Conservation (phyloP, 208 protist species). For the Trichomonas vaginalis region DNA sequence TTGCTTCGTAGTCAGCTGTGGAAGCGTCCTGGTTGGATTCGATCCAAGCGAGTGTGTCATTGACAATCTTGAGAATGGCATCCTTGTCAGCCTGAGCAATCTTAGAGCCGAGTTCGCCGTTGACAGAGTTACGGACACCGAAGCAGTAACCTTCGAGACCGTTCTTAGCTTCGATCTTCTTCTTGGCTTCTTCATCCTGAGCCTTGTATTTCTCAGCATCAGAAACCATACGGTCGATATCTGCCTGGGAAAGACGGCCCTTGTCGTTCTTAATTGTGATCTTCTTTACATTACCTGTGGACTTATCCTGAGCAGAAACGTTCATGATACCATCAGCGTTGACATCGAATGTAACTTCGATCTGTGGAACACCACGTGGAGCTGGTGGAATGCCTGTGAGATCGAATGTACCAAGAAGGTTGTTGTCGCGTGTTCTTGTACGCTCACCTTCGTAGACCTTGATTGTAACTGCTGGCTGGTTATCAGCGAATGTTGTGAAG, state of each 20-base stretch:
- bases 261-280: slow-evolving; percentile 72
- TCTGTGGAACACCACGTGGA: slow-evolving; percentile 32
- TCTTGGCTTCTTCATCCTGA: slow-evolving; percentile 27
- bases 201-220: slow-evolving; percentile 39
- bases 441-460: slow-evolving; percentile 95
- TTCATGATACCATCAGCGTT: slow-evolving; percentile 90
- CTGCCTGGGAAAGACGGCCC: slow-evolving; percentile 64
- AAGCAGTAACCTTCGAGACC: slow-evolving; percentile 38
- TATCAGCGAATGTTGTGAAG: slow-evolving; percentile 75
- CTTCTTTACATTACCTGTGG: slow-evolving; percentile 57
- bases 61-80: slow-evolving; percentile 27
- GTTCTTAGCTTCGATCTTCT: slow-evolving; percentile 39
- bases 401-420: slow-evolving; percentile 26
- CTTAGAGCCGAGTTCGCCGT: slow-evolving; percentile 20
- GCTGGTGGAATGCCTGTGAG: slow-evolving; percentile 28
- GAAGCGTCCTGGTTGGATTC: slow-evolving; percentile 28
- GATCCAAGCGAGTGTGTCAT: slow-evolving; percentile 35
- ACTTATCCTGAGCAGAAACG: slow-evolving; percentile 79
- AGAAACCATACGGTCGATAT: slow-evolving; percentile 48
- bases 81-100: slow-evolving; percentile 22
- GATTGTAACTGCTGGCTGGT: slow-evolving; percentile 87
- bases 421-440: slow-evolving; percentile 81
- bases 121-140: slow-evolving; percentile 30
- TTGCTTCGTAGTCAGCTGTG: slow-evolving; percentile 30
- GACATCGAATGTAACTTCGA: no score